Conservation (phyloP, 352 stramenopile genomes). For the Phytophthora sp. region DNA sequence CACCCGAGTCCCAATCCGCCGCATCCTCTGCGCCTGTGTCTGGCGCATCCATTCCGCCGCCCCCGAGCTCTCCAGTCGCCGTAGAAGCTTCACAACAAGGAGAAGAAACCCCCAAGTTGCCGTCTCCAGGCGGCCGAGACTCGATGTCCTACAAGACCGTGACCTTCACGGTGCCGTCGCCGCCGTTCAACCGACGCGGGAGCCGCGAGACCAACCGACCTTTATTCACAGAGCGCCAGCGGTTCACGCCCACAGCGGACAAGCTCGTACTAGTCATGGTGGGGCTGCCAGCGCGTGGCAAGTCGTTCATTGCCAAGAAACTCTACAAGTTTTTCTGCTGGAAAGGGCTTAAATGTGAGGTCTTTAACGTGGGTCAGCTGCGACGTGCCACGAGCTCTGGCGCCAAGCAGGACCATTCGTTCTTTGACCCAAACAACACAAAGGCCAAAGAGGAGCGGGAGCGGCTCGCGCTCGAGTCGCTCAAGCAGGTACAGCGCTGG, state of each 20-base stretch:
- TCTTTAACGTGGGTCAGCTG: conserved; percentile 97
- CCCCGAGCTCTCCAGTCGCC: conserved; percentile 3
- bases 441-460: conserved; percentile 77
- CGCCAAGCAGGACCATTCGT: conserved; percentile 81
- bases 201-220: conserved; percentile 40
- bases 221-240: conserved; percentile 75
- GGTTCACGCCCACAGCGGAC: conserved; percentile 86
- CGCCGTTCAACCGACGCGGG: conserved; percentile 28
- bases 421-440: conserved; percentile 93
- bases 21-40: conserved; percentile 11
- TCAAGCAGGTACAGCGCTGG: conserved; percentile 74
- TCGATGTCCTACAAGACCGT: conserved; percentile 56
- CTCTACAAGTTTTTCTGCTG: conserved; percentile 81
- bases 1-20: neutral
- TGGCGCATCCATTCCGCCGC: conserved; percentile 1
- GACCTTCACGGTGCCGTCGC: conserved; percentile 39
- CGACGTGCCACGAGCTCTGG: conserved; percentile 79
- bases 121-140: conserved; percentile 38
- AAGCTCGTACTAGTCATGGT: conserved; percentile 97
- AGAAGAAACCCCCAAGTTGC: neutral
- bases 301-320: conserved; percentile 96
- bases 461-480: conserved; percentile 78
- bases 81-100: conserved; percentile 18
- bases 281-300: conserved; percentile 93
- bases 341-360: conserved; percentile 80